Conservation (phyloP, 768 basidiomycete genomes). For the Solioccasus polychromus region DNA sequence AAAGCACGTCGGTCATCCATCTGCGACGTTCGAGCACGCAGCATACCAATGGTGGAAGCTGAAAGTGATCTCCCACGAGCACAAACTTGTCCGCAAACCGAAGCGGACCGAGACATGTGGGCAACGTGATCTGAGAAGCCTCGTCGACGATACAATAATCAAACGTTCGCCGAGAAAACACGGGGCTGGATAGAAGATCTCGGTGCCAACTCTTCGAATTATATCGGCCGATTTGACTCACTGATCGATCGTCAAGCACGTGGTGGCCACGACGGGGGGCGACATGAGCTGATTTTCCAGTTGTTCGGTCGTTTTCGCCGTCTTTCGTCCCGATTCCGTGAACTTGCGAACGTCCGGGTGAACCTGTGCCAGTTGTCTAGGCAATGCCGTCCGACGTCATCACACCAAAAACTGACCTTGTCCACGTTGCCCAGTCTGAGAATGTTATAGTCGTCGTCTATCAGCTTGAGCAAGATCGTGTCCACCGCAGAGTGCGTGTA, state of each 20-base stretch:
- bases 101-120: conserved; percentile 91
- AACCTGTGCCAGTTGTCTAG: conserved; percentile 59
- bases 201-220: conserved; percentile 1
- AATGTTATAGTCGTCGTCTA: conserved; percentile 66
- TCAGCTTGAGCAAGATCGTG: conserved; percentile 86
- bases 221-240: conserved; percentile 38
- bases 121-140: conserved; percentile 95
- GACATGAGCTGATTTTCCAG: conserved; percentile 79
- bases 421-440: conserved; percentile 87
- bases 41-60: conserved; percentile 88
- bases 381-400: too few relatives aligned
- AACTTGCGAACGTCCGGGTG: conserved; percentile 77
- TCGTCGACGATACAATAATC: conserved; percentile 99
- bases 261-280: conserved; percentile 94
- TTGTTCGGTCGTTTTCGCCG: conserved; percentile 71
- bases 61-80: conserved; percentile 96
- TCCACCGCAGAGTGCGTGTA: conserved; percentile 99
- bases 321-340: conserved; percentile 56
- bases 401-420: conserved; percentile 71
- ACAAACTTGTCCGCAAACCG: conserved; percentile 89
- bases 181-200: conserved; percentile 46
- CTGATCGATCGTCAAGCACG: conserved; percentile 94
- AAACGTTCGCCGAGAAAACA: conserved; percentile 83
- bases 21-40: neutral
- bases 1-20: neutral